Evolutionary conservation across 352 stramenopile genomes (phyloP).

Genomic region (Pythium rishiriense): DNA sequence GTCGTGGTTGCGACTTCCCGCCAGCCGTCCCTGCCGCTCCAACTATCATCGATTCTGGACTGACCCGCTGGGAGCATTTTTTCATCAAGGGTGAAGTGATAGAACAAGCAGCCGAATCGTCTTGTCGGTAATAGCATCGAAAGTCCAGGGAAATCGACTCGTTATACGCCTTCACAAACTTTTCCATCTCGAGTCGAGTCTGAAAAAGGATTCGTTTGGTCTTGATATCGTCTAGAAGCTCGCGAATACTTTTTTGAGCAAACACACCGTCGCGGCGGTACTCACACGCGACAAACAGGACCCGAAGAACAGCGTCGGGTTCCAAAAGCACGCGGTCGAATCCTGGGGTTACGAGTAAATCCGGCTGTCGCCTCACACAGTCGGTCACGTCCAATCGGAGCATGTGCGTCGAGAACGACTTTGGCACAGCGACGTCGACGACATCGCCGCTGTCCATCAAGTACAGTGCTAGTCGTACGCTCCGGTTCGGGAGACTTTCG

Average conservation of each 20-base stretch:
- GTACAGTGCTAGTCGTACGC: conserved; percentile 17
- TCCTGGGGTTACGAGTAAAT: background rate
- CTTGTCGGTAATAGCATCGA: conserved; percentile 16
- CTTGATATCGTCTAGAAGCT: conserved; percentile 25
- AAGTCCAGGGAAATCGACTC: conserved; percentile 18
- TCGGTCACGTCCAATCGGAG: conserved; percentile 6
- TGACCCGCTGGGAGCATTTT: background rate
- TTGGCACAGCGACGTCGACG: conserved; percentile 9
- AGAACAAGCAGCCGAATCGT: conserved; percentile 7
- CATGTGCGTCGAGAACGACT: conserved; percentile 2
- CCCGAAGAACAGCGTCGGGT: conserved; percentile 10
- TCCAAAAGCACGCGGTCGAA: conserved; percentile 19
- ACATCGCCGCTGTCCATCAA: conserved; percentile 13
- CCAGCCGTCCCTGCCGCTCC: background rate
- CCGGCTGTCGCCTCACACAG: background rate
- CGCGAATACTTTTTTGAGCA: conserved; percentile 29
- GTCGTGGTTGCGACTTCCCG: background rate
- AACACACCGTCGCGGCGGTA: conserved; percentile 25
- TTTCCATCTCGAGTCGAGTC: conserved; percentile 17
- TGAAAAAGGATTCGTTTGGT: conserved; percentile 18
- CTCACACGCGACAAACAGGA: conserved; percentile 11
- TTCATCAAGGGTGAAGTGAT: background rate
- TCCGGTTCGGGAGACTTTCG: background rate
- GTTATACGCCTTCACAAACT: conserved; percentile 13
- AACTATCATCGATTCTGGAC: background rate